Percentiles rank a stretch among this genome's conserved stretches.
These are phyloP conservation scores for Capillidium rhysosporum DNA, from an alignment of 371 early-diverging fungal species.

Conservation along the genomic window DNA sequence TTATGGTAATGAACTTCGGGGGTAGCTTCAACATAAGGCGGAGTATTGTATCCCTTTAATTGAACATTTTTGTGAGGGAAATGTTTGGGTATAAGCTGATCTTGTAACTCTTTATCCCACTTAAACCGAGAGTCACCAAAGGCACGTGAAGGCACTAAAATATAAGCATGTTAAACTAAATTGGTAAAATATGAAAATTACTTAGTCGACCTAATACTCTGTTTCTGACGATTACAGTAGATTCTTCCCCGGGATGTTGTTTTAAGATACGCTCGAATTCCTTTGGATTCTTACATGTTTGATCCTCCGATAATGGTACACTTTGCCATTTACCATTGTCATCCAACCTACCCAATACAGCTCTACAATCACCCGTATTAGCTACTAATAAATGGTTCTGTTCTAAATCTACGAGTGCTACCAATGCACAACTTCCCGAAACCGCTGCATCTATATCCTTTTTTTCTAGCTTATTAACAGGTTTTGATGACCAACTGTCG, in stretches of 20 bases:
- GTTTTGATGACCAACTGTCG: conserved; percentile 16
- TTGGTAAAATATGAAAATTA: conserved; percentile 12
- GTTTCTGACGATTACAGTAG: conserved; percentile 32
- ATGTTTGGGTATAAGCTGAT: conserved; percentile 16
- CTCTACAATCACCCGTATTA: conserved; percentile 53
- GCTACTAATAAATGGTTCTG: conserved; percentile 45
- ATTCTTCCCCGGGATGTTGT: conserved; percentile 61
- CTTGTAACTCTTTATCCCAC: conserved; percentile 42
- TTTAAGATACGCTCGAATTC: conserved; percentile 37
- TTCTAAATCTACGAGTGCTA: conserved; percentile 46
- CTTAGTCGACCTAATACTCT: conserved; percentile 63
- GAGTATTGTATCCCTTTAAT: conserved; percentile 46
- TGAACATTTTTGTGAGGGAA: conserved; percentile 40
- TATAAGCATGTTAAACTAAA: too few relatives aligned
- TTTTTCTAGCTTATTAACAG: conserved; percentile 13
- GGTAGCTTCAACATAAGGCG: conserved; percentile 84
- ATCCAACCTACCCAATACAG: conserved; percentile 22
- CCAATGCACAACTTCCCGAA: conserved; percentile 56
- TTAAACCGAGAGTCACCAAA: conserved; percentile 61
- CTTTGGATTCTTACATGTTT: conserved; percentile 34
- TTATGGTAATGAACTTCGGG: conserved; percentile 60
- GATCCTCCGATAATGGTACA: conserved; percentile 43
- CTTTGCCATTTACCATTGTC: conserved; percentile 24
- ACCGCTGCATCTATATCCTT: conserved; percentile 28
- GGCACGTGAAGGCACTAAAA: conserved; percentile 27